A percentile compares a stretch with the other conserved stretches of the same genome.
Conservation (phyloP, 345 rosid genomes). For the Ceriops decandra region DNA sequence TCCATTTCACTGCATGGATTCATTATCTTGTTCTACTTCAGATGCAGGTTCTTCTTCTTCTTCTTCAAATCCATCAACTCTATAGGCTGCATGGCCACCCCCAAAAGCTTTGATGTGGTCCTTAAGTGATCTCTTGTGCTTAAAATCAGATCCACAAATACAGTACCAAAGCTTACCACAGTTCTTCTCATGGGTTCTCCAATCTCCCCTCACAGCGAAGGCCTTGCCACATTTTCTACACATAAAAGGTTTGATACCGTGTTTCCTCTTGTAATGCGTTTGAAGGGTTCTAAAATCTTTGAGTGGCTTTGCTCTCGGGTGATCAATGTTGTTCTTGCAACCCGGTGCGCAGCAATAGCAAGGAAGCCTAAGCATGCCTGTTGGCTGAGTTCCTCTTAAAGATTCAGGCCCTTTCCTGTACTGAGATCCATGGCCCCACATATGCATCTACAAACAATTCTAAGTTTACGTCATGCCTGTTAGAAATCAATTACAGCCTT, state of each 20-base stretch:
- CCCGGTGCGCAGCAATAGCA: slow-evolving; percentile 68
- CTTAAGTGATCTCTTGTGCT: slow-evolving; percentile 63
- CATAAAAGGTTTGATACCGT: slow-evolving; percentile 68
- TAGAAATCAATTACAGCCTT: background rate
- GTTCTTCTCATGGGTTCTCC: slow-evolving; percentile 76
- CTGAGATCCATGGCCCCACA: slow-evolving; percentile 70
- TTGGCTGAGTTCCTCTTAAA: slow-evolving; percentile 61
- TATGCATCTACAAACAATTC: slow-evolving; percentile 42
- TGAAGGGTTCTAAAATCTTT: slow-evolving; percentile 70
- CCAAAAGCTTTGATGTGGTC: slow-evolving; percentile 60
- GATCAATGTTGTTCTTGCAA: slow-evolving; percentile 67
- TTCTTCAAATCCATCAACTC: slow-evolving; percentile 48
- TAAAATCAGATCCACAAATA: slow-evolving; percentile 58
- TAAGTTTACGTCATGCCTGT: background rate
- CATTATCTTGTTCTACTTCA: slow-evolving; percentile 50
- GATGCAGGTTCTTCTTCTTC: slow-evolving; percentile 58
- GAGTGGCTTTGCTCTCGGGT: slow-evolving; percentile 65
- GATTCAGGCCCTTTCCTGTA: slow-evolving; percentile 64
- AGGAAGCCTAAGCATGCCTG: slow-evolving; percentile 71
- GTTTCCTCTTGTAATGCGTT: slow-evolving; percentile 72
- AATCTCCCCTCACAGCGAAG: slow-evolving; percentile 63
- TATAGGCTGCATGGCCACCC: slow-evolving; percentile 47
- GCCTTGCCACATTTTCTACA: slow-evolving; percentile 70
- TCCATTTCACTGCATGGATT: slow-evolving; percentile 17
- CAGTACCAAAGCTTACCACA: slow-evolving; percentile 67